These are phyloP conservation scores for Myriosclerotinia duriaeana DNA, from an alignment of 2,329 filamentous ascomycete species.

Conservation along the genomic window DNA sequence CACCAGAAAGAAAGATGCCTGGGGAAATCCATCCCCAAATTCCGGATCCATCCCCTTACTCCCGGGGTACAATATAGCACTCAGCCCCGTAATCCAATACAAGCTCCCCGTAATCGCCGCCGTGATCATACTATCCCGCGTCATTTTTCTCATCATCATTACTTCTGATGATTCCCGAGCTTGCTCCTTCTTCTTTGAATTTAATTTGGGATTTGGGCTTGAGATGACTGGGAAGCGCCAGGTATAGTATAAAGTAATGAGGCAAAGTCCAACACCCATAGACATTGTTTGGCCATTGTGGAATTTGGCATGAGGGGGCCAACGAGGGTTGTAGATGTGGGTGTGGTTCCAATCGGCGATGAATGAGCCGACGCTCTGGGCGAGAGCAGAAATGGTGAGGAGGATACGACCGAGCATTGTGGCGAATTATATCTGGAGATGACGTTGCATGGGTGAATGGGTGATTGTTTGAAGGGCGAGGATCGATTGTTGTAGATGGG, in stretches of 20 bases:
- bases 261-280: constrained; percentile 45
- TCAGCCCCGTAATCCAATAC: constrained; percentile 48
- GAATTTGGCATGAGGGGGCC: constrained; percentile 53
- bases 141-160: not conserved
- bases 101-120: constrained; percentile 45
- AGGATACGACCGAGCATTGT: constrained; percentile 30
- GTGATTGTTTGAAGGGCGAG: not conserved
- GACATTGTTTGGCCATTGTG: constrained; percentile 55
- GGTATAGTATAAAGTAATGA: constrained; percentile 43
- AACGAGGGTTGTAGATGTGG: constrained; percentile 49
- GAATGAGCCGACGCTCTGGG: constrained; percentile 31
- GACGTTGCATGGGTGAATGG: not conserved
- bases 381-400: constrained; percentile 32
- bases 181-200: not conserved
- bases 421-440: not conserved
- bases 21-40: constrained; percentile 44
- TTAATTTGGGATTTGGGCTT: not conserved
- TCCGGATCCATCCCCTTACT: constrained; percentile 48
- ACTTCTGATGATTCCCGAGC: not conserved
- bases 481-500: not conserved
- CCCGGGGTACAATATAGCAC: constrained; percentile 49
- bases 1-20: constrained; percentile 34
- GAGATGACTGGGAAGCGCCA: constrained; percentile 30
- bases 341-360: constrained; percentile 46
- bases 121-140: constrained; percentile 33